These are phyloP conservation scores for Flammula alnicola DNA, from an alignment of 1,284 basidiomycete genomes.

Conservation along the genomic window DNA sequence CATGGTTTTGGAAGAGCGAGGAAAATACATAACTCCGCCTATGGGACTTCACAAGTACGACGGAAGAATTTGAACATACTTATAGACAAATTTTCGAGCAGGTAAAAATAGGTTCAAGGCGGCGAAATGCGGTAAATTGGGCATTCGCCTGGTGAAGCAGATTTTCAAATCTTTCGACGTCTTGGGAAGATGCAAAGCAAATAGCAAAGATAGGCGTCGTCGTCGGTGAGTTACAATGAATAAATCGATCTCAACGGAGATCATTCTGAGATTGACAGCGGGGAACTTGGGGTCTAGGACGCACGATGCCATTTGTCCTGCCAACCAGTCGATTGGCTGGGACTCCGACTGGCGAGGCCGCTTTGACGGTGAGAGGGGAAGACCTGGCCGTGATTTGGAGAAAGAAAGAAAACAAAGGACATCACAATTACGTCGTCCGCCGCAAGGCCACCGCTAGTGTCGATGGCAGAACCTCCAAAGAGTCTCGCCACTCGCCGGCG, in stretches of 20 bases:
- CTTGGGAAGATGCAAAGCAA: too few species aligned
- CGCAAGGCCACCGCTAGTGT: neutral
- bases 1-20: neutral
- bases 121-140: too few species aligned
- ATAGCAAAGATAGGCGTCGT: too few species aligned
- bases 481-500: too few species aligned
- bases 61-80: too few species aligned
- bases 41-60: too few species aligned
- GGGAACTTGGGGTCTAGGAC: constrained; percentile 17
- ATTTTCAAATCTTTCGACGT: too few species aligned
- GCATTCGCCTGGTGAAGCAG: too few species aligned
- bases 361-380: constrained; percentile 7
- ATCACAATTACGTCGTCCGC: neutral
- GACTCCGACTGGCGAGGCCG: neutral
- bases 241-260: neutral
- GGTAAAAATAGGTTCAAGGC: too few species aligned
- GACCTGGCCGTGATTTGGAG: neutral
- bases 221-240: too few species aligned
- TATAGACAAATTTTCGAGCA: too few species aligned
- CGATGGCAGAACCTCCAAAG: neutral
- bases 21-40: neutral
- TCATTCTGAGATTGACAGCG: constrained; percentile 16
- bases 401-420: neutral
- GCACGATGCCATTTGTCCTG: constrained; percentile 6
- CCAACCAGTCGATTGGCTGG: constrained; percentile 7